Percentiles rank a stretch among this genome's conserved stretches.
Evolutionary conservation across 768 basidiomycete genomes (phyloP).

Genomic region (Leccinum imitatum): DNA sequence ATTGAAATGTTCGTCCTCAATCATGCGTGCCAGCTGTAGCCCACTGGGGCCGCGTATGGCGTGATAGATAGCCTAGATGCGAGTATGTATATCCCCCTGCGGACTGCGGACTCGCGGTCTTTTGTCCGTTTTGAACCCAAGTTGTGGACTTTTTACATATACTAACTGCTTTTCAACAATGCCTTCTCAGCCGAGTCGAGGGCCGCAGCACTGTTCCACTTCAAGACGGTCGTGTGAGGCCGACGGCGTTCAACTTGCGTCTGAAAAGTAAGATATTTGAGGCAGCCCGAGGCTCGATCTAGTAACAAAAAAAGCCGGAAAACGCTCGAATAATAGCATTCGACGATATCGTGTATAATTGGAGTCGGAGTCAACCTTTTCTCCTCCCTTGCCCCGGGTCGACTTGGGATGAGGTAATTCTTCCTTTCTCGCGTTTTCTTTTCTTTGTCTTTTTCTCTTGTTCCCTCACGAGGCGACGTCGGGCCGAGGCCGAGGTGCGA

Average conservation of each 20-base stretch:
- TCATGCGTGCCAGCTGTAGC: neutral
- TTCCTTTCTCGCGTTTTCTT: neutral
- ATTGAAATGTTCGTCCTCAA: neutral
- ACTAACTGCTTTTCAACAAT: neutral
- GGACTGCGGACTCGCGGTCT: neutral
- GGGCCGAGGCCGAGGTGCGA: neutral
- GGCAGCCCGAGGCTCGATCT: neutral
- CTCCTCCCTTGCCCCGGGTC: too few relatives aligned
- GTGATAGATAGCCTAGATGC: neutral
- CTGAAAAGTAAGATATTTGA: neutral
- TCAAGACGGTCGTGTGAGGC: neutral
- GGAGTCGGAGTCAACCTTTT: neutral
- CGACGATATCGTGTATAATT: neutral
- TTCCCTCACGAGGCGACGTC: neutral
- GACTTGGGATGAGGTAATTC: neutral
- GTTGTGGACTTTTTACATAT: neutral
- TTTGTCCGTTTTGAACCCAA: neutral
- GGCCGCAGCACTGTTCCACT: neutral
- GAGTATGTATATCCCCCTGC: neutral
- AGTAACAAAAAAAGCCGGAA: neutral
- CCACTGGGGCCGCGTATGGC: neutral
- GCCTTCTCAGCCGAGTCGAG: neutral
- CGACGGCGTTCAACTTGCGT: neutral
- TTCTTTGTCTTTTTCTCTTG: neutral
- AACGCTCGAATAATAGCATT: neutral